phyloP scores from a whole-genome alignment of 345 rosid genomes.

The Citrus trifoliata region DNA sequence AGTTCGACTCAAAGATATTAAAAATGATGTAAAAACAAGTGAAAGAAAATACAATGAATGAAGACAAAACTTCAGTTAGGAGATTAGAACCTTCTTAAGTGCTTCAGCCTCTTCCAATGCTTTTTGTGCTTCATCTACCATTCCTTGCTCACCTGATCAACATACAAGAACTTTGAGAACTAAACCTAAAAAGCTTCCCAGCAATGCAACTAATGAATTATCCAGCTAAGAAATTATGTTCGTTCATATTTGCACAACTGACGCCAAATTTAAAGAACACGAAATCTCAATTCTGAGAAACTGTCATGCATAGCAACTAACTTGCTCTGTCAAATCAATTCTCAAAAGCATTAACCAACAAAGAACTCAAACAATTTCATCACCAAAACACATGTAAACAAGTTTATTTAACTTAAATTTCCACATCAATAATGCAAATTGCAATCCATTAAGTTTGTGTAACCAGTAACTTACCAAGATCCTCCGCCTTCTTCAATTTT shows the following conservation, averaged over 20 bases:
- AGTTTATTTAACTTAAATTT: background rate
- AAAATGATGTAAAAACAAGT: background rate
- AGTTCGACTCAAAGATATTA: background rate
- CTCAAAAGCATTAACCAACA: background rate
- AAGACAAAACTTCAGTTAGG: background rate
- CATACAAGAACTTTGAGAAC: background rate
- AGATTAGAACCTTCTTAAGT: constrained; percentile 76
- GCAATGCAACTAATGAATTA: background rate
- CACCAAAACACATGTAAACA: background rate
- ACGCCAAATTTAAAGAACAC: background rate
- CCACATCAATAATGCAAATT: background rate
- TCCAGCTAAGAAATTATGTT: background rate
- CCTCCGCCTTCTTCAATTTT: constrained; percentile 97
- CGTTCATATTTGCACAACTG: background rate
- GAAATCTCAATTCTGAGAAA: background rate
- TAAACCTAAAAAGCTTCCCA: background rate
- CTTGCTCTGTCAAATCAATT: background rate
- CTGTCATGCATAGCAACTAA: background rate
- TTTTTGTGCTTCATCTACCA: constrained; percentile 99
- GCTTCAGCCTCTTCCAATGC: constrained; percentile 99
- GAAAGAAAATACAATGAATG: background rate
- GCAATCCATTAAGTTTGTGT: background rate
- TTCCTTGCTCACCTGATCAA: constrained; percentile 87
- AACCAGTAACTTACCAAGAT: constrained; percentile 60
- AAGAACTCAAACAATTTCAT: background rate